Percentiles rank a stretch among this genome's conserved stretches.
Evolutionary conservation across 164 flowering plant genomes (phyloP).

Genomic region (Dillenia turbinata): DNA sequence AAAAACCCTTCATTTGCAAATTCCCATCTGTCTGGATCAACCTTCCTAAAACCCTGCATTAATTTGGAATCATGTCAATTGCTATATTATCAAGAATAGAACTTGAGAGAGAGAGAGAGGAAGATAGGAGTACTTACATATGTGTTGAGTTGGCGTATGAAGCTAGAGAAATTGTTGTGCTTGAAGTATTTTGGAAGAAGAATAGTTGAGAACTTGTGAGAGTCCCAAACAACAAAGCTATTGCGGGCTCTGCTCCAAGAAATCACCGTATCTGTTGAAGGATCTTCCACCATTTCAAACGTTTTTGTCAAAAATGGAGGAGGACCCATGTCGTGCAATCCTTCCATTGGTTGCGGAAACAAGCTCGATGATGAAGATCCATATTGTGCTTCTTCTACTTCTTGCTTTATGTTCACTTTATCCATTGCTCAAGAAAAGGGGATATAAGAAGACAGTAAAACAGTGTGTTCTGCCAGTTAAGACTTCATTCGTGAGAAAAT

Average conservation of each 20-base stretch:
- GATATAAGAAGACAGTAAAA: background rate
- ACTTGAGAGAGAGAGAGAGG: background rate
- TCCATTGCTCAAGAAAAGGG: constrained; percentile 11
- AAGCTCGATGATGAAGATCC: background rate
- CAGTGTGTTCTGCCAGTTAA: background rate
- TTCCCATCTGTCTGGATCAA: constrained; percentile 91
- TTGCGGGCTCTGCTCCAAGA: constrained; percentile 65
- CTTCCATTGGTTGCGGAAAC: constrained; percentile 49
- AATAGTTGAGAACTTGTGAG: constrained; percentile 32
- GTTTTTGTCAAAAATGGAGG: constrained; percentile 72
- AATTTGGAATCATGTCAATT: background rate
- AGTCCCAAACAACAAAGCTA: constrained; percentile 72
- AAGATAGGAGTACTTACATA: constrained; percentile 42
- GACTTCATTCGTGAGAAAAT: background rate
- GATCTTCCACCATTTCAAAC: constrained; percentile 73
- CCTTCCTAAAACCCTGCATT: constrained; percentile 80
- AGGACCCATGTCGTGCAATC: constrained; percentile 54
- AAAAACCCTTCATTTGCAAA: constrained; percentile 85
- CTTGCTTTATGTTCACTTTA: constrained; percentile 23
- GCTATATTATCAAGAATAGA: background rate
- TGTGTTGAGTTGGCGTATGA: constrained; percentile 73
- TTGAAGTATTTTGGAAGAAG: constrained; percentile 65
- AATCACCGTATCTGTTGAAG: constrained; percentile 49
- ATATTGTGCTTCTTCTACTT: constrained; percentile 8
- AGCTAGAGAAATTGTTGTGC: constrained; percentile 75